Conservation (phyloP, 2,329 filamentous ascomycete genomes). For the Ophiostoma piceae region DNA sequence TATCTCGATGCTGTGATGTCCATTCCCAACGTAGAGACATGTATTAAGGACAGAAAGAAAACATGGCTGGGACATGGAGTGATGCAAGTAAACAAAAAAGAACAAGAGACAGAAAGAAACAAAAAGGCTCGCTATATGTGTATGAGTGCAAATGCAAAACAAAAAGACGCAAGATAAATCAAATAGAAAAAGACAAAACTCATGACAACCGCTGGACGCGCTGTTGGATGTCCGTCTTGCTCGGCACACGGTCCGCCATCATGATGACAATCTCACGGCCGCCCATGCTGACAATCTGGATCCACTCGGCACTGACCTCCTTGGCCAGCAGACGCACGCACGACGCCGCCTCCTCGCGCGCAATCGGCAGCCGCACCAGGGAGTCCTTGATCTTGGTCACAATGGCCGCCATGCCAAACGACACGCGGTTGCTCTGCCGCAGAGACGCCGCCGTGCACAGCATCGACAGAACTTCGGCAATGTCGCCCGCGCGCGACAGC, state of each 20-base stretch:
- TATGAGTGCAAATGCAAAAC: constrained; percentile 6
- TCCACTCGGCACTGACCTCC: constrained; percentile 54
- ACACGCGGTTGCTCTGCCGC: constrained; percentile 53
- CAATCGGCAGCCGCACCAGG: constrained; percentile 48
- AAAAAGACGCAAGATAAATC: neutral
- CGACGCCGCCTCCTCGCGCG: constrained; percentile 46
- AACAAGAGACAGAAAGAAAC: neutral
- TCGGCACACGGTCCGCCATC: constrained; percentile 39
- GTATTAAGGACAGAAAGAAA: neutral
- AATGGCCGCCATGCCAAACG: constrained; percentile 60
- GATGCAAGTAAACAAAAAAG: neutral
- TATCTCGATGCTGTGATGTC: constrained; percentile 17
- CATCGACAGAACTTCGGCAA: constrained; percentile 63
- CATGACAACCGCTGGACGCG: constrained; percentile 28
- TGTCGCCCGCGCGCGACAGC: constrained; percentile 62
- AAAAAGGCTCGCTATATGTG: constrained; percentile 1
- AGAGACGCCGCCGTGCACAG: constrained; percentile 49
- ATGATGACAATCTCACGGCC: constrained; percentile 55
- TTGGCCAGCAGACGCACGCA: constrained; percentile 49
- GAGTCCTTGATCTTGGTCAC: constrained; percentile 64
- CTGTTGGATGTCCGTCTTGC: constrained; percentile 35
- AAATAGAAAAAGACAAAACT: neutral
- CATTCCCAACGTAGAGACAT: neutral
- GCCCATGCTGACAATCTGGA: constrained; percentile 47
- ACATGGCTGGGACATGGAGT: neutral